These are phyloP conservation scores for Allium fistulosum DNA, from an alignment of 106 monocot species.

Conservation along the genomic window DNA sequence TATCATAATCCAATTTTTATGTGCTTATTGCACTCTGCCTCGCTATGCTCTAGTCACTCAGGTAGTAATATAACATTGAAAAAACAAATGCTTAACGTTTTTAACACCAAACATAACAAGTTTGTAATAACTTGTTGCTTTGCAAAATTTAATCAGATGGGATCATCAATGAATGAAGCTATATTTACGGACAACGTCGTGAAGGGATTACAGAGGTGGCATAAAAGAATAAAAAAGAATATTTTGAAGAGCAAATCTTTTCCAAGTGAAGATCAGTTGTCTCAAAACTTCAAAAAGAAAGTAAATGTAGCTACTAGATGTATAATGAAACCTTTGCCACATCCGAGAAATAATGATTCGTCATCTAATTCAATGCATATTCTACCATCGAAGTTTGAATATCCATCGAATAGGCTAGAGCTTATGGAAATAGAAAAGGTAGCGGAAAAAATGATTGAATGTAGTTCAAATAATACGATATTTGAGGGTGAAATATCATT, in stretches of 20 bases:
- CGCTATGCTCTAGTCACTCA: constrained; percentile 45
- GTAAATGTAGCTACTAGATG: not conserved
- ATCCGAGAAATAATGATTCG: not conserved
- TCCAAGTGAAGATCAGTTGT: not conserved
- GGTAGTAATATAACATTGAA: constrained; percentile 11
- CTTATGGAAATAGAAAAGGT: constrained; percentile 9
- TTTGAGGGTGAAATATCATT: constrained; percentile 29
- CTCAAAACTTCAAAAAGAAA: not conserved
- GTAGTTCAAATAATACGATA: not conserved
- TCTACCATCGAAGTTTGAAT: not conserved
- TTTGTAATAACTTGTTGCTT: not conserved
- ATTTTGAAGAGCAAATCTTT: constrained; percentile 2
- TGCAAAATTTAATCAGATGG: constrained; percentile 26
- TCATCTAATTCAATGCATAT: not conserved
- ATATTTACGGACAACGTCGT: constrained; percentile 33
- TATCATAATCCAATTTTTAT: constrained; percentile 29
- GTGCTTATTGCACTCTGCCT: constrained; percentile 48
- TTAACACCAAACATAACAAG: not conserved
- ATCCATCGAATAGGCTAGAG: constrained; percentile 7
- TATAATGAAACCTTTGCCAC: not conserved
- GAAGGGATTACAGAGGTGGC: constrained; percentile 31
- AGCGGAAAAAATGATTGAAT: not conserved
- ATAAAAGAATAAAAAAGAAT: constrained; percentile 16
- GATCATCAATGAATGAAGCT: constrained; percentile 36
- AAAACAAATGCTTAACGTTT: not conserved